phyloP scores from a whole-genome alignment of 1,284 basidiomycete genomes.

The Porogramme epimiltina region DNA sequence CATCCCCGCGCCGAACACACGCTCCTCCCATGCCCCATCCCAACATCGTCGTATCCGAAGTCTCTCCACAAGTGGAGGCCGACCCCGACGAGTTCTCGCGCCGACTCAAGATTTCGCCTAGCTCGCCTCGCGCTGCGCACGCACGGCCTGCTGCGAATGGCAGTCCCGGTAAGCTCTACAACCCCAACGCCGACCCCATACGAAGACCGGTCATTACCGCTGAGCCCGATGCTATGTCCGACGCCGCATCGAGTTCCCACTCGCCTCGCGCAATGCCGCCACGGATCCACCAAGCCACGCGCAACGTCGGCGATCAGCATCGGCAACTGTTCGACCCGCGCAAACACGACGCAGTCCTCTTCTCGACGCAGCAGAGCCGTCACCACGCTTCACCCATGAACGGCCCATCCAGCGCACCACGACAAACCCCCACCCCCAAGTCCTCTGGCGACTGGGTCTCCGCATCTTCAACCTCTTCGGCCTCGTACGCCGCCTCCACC shows the following conservation, averaged over 20 bases:
- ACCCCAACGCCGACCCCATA: conserved; percentile 70
- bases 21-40: conserved; percentile 32
- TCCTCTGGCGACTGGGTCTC: conserved; percentile 70
- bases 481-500: conserved; percentile 64
- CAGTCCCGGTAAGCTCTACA: conserved; percentile 58
- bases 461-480: conserved; percentile 73
- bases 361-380: conserved; percentile 63
- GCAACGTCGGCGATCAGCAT: conserved; percentile 36
- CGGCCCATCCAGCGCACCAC: conserved; percentile 31
- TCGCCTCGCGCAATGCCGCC: conserved; percentile 40
- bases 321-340: conserved; percentile 82
- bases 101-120: conserved; percentile 60
- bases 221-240: conserved; percentile 64
- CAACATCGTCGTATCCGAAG: conserved; percentile 36
- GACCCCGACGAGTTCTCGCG: conserved; percentile 68
- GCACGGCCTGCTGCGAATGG: conserved; percentile 35
- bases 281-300: conserved; percentile 30
- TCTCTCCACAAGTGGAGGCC: conserved; percentile 44
- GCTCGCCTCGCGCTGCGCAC: conserved; percentile 39
- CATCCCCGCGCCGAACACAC: conserved; percentile 31
- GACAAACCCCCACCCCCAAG: conserved; percentile 53
- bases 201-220: conserved; percentile 55
- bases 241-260: conserved; percentile 53
- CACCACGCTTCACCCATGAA: conserved; percentile 12
- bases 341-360: conserved; percentile 84